Evolutionary conservation across 805 yeast genomes (phyloP), one percentile per base, ranked within the genome.

Genomic region (Candida arabinofermentans): DNA sequence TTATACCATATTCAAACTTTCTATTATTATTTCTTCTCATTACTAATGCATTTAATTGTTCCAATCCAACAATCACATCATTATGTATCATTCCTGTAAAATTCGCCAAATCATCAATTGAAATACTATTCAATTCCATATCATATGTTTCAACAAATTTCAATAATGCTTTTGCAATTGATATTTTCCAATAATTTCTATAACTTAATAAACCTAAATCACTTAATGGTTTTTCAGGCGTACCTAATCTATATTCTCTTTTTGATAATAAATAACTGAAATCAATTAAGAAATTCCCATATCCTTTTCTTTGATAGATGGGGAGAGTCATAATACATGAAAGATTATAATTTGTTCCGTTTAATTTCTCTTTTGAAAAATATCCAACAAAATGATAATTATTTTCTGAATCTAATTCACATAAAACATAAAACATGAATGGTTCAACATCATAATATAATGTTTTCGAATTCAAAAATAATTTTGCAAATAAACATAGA

Each of bases 361-460:
- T 83, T 45, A 84, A 67, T 52, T 82, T 82, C 54, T 90, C 96
- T 55, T 93, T 93, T 19, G 96, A 86, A 58, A 93, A 93, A 61
- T 93, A 93, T 0, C 99, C 99, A 29, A 90, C 90, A 64, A 93
- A 85, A 56, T 86, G 89, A 57, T 83, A 83, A 14, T 69, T 70
- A 7, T 57, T 55, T 3, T 55, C 50, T 0, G 43, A 18, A 53
- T 81, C 86, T 33, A 74, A 68, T 49, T 85, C 93, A 5, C 91
- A 85, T 34, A 93, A 63, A 2, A 90, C 79, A 62, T 91, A 93
- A 58, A 93, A 93, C 58, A 85, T 75, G 54, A 91, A 91, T 1
- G 98, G 96, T 61, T 93, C 96, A 34, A 91, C 98, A 56, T 93
- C 98, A 58, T 88, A 88, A 58, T 89, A 90, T 39, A 93, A 68